A percentile compares a stretch with the other conserved stretches of the same genome.
These are phyloP conservation scores for Metahyphopichia silvanorum DNA, from an alignment of 805 yeast genomes.

Conservation along the genomic window DNA sequence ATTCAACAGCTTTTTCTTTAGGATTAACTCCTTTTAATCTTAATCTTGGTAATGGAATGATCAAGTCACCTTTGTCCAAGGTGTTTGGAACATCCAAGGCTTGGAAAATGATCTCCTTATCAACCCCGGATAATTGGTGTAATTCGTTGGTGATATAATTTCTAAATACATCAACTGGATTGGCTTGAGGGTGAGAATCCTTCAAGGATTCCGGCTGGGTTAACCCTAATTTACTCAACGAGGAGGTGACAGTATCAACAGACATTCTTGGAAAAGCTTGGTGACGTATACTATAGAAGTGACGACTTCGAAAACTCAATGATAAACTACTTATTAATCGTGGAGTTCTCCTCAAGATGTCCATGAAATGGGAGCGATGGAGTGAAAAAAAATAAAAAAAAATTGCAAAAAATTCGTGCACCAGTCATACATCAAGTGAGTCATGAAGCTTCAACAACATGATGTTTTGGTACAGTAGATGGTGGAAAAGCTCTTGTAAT, in stretches of 20 bases:
- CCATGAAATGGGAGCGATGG: too few species aligned
- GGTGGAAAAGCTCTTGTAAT: too few species aligned
- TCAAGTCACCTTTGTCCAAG: constrained; percentile 87
- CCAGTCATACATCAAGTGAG: too few species aligned
- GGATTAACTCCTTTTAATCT: constrained; percentile 75
- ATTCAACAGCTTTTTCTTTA: constrained; percentile 67
- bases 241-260: constrained; percentile 29
- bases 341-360: too few species aligned
- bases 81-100: constrained; percentile 87
- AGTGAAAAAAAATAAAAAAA: too few species aligned
- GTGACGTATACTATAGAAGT: too few species aligned
- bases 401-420: too few species aligned
- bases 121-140: constrained; percentile 69
- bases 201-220: constrained; percentile 41
- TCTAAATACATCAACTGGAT: constrained; percentile 85
- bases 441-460: too few species aligned
- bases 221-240: constrained; percentile 35
- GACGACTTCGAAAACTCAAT: too few species aligned
- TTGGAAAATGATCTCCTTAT: constrained; percentile 64
- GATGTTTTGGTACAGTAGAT: too few species aligned
- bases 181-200: constrained; percentile 72
- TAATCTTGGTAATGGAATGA: constrained; percentile 88
- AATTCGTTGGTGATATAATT: constrained; percentile 83
- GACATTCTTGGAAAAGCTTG: too few species aligned
- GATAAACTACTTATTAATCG: too few species aligned